A percentile compares a stretch with the other conserved stretches of the same genome.
These are phyloP conservation scores for Populus simonii DNA, from an alignment of 345 rosid genomes.

Conservation along the genomic window DNA sequence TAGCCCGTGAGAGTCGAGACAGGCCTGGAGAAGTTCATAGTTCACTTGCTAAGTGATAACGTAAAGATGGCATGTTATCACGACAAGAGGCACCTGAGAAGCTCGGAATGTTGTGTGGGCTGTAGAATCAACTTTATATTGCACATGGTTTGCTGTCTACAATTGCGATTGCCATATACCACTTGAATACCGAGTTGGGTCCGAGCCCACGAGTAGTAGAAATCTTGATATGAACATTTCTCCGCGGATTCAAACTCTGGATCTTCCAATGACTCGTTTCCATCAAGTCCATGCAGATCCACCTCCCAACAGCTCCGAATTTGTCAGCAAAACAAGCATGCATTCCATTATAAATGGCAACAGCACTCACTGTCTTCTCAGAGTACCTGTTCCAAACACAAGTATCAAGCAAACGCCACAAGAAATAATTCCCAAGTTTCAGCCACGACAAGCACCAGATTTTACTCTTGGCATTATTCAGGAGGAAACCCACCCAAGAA, in stretches of 20 bases:
- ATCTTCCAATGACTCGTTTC: slow-evolving; percentile 1
- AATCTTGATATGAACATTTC: not conserved
- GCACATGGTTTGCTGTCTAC: too few relatives aligned
- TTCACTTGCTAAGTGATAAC: not conserved
- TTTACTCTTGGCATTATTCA: not conserved
- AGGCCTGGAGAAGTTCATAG: not conserved
- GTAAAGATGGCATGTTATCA: not conserved
- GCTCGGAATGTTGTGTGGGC: too few relatives aligned
- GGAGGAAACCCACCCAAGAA: not conserved
- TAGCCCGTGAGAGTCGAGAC: not conserved
- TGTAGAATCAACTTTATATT: too few relatives aligned
- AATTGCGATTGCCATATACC: too few relatives aligned
- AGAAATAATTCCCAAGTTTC: not conserved
- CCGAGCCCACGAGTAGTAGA: too few relatives aligned
- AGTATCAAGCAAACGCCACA: not conserved
- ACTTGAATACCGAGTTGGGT: too few relatives aligned
- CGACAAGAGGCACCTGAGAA: too few relatives aligned
- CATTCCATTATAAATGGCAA: slow-evolving; percentile 59
- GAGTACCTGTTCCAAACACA: slow-evolving; percentile 45
- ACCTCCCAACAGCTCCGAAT: slow-evolving; percentile 97
- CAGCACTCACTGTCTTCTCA: slow-evolving; percentile 90
- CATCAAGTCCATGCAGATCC: slow-evolving; percentile 45
- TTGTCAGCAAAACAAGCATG: slow-evolving; percentile 87
- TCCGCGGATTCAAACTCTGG: not conserved
- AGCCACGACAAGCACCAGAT: not conserved